These are phyloP conservation scores for Alternaria sp. DNA, from an alignment of 2,329 filamentous ascomycete genomes.

Conservation along the genomic window DNA sequence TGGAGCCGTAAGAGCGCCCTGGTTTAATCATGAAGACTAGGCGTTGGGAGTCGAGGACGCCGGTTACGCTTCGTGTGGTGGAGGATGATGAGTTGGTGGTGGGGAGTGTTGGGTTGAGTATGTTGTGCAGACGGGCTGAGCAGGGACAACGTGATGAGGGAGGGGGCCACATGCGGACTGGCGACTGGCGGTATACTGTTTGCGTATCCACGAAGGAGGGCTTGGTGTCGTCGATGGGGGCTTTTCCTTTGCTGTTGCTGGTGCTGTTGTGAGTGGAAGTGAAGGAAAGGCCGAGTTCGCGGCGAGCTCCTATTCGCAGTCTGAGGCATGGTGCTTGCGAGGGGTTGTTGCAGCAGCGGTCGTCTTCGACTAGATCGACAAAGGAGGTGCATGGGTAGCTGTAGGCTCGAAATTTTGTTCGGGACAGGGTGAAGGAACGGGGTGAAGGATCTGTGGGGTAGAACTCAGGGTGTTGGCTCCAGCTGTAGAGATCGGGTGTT, in stretches of 20 bases:
- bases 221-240: conserved; percentile 1
- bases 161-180: conserved; percentile 45
- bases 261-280: background rate
- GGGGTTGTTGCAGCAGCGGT: conserved; percentile 34
- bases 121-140: conserved; percentile 36
- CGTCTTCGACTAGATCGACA: conserved; percentile 65
- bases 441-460: conserved; percentile 54
- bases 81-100: background rate
- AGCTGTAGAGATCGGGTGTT: conserved; percentile 48
- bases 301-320: conserved; percentile 59
- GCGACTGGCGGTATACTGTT: conserved; percentile 35
- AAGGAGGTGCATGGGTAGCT: conserved; percentile 60
- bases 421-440: conserved; percentile 58
- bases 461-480: conserved; percentile 56
- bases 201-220: conserved; percentile 14
- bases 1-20: conserved; percentile 24
- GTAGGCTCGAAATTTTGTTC: conserved; percentile 64
- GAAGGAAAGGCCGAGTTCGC: conserved; percentile 35
- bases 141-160: conserved; percentile 34
- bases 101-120: conserved; percentile 37
- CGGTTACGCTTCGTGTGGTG: conserved; percentile 30
- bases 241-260: conserved; percentile 8
- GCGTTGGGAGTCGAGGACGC: conserved; percentile 39
- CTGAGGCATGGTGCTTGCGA: conserved; percentile 47
- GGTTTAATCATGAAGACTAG: conserved; percentile 45